A percentile compares a stretch with the other conserved stretches of the same genome.
Evolutionary conservation across 805 yeast species (phyloP).

Genomic region (Ascoidea asiatica): DNA sequence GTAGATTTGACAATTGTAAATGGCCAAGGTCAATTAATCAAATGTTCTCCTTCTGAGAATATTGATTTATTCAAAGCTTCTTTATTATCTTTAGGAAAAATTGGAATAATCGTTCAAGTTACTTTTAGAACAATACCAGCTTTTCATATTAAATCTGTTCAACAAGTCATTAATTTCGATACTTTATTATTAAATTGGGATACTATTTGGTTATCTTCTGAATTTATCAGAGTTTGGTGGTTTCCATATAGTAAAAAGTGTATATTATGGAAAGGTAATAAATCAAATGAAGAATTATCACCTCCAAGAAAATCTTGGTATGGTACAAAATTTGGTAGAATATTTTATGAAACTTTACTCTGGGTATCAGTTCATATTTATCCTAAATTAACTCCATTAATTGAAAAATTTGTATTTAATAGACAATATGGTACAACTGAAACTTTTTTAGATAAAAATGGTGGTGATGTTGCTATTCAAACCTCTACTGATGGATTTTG

Average conservation of each 20-base stretch:
- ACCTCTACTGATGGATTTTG: constrained; percentile 77
- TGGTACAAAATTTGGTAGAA: constrained; percentile 68
- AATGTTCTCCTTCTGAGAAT: constrained; percentile 52
- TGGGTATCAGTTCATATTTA: constrained; percentile 65
- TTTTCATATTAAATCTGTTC: constrained; percentile 67
- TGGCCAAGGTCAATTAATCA: constrained; percentile 59
- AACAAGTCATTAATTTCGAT: constrained; percentile 71
- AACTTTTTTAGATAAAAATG: constrained; percentile 35
- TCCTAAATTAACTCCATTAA: constrained; percentile 70
- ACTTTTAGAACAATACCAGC: constrained; percentile 77
- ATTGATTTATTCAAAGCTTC: constrained; percentile 69
- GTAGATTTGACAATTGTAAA: constrained; percentile 66
- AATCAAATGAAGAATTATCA: constrained; percentile 51
- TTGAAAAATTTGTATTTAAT: constrained; percentile 74
- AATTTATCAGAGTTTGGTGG: constrained; percentile 94
- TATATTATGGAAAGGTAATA: constrained; percentile 81
- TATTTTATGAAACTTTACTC: constrained; percentile 64
- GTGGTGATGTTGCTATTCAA: constrained; percentile 56
- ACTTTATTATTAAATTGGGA: constrained; percentile 62
- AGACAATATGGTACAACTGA: constrained; percentile 75
- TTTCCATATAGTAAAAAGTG: constrained; percentile 83
- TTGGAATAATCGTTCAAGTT: constrained; percentile 79
- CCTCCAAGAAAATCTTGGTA: constrained; percentile 70
- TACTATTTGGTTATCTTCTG: constrained; percentile 75
- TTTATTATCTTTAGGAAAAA: constrained; percentile 73